These are phyloP conservation scores for Gilbertella persicaria DNA, from an alignment of 371 early-diverging fungal species.

Conservation along the genomic window DNA sequence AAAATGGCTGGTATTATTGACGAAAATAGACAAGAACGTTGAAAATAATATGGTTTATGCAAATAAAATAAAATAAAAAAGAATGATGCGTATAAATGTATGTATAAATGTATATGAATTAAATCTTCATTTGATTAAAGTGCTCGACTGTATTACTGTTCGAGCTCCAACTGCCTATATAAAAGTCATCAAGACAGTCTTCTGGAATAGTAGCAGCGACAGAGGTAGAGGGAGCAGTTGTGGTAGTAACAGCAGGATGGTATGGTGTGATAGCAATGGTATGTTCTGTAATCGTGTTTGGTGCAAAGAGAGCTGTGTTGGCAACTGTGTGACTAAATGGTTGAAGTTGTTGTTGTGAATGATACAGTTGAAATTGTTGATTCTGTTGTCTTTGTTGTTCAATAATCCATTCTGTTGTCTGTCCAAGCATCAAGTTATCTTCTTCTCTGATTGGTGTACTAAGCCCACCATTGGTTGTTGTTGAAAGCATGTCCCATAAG, in stretches of 20 bases:
- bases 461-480: conserved; percentile 12
- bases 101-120: too few relatives aligned
- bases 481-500: conserved; percentile 14
- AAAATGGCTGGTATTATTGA: conserved; percentile 54
- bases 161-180: conserved; percentile 9
- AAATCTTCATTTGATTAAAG: conserved; percentile 14
- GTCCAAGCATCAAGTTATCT: neutral
- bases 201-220: conserved; percentile 1
- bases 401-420: conserved; percentile 9
- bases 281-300: neutral
- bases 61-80: conserved; percentile 1
- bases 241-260: neutral
- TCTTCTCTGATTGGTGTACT: conserved; percentile 17
- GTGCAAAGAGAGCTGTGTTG: too few relatives aligned
- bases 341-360: conserved; percentile 7
- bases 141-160: conserved; percentile 8
- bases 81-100: too few relatives aligned
- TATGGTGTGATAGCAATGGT: neutral
- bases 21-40: conserved; percentile 33
- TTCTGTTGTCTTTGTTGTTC: conserved; percentile 18
- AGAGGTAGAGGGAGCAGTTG: neutral
- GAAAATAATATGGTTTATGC: too few relatives aligned
- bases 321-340: too few relatives aligned
- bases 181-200: conserved; percentile 3
- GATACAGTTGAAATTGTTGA: conserved; percentile 10